phyloP scores from a whole-genome alignment of 257 asterid species.

The Jacaranda mimosifolia region DNA sequence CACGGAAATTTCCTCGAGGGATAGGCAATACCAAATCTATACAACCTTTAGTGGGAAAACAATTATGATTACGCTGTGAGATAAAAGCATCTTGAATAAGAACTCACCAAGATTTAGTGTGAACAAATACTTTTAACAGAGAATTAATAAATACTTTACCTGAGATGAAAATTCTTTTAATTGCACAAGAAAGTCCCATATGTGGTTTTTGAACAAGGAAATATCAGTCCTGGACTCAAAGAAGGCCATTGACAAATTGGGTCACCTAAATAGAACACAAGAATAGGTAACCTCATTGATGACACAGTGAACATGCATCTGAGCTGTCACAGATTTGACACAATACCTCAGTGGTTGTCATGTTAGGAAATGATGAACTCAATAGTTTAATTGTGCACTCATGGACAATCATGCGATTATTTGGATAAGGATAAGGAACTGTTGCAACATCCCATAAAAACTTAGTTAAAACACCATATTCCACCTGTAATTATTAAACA shows the following conservation, averaged over 20 bases:
- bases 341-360: constrained; percentile 80
- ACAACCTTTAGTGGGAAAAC: background rate
- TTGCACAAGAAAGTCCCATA: constrained; percentile 86
- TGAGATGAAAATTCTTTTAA: constrained; percentile 90
- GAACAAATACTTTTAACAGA: constrained; percentile 4
- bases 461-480: constrained; percentile 66
- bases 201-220: constrained; percentile 73
- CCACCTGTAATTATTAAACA: constrained; percentile 59
- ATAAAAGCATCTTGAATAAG: constrained; percentile 14
- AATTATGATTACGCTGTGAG: background rate
- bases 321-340: constrained; percentile 27
- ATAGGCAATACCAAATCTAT: background rate
- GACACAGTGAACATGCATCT: constrained; percentile 11
- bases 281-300: constrained; percentile 9
- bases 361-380: constrained; percentile 93
- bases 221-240: constrained; percentile 68
- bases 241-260: constrained; percentile 82
- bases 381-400: no score
- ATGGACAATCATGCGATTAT: no score
- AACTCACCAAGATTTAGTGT: background rate
- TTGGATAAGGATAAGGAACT: constrained; percentile 66
- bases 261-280: constrained; percentile 60
- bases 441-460: constrained; percentile 83
- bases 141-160: constrained; percentile 53
- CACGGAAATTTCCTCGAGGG: background rate